phyloP scores from a whole-genome alignment of 2,329 filamentous ascomycete species.

The Cladophialophora bantiana region DNA sequence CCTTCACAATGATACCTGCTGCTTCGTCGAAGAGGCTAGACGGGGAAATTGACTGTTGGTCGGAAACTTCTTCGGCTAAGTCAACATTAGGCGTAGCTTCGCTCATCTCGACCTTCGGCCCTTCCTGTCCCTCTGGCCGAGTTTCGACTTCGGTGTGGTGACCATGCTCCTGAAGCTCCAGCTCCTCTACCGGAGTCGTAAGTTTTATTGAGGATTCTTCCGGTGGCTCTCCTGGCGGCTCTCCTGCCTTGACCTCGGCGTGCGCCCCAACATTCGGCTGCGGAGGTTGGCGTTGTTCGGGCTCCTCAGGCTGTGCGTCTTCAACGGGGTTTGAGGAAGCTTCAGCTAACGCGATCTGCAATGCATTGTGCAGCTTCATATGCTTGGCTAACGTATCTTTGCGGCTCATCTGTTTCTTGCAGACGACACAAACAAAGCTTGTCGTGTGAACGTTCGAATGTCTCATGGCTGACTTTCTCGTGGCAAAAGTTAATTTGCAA shows the following conservation, averaged over 20 bases:
- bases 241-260: not conserved
- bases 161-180: not conserved
- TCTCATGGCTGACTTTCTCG: slow-evolving; percentile 28
- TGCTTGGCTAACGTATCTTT: slow-evolving; percentile 30
- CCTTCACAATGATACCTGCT: slow-evolving; percentile 15
- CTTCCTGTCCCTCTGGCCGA: not conserved
- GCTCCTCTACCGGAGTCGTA: slow-evolving; percentile 10
- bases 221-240: not conserved
- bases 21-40: slow-evolving; percentile 26
- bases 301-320: not conserved
- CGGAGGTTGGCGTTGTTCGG: not conserved
- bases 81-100: slow-evolving; percentile 1
- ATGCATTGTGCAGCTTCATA: slow-evolving; percentile 25
- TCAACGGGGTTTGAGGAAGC: slow-evolving; percentile 2
- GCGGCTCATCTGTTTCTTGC: slow-evolving; percentile 28
- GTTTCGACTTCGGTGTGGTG: not conserved
- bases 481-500: slow-evolving; percentile 34
- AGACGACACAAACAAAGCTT: slow-evolving; percentile 31
- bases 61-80: slow-evolving; percentile 8
- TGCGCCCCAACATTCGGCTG: not conserved
- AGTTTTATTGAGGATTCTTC: slow-evolving; percentile 20
- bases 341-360: slow-evolving; percentile 25
- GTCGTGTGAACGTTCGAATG: slow-evolving; percentile 32
- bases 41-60: slow-evolving; percentile 13
- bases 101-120: slow-evolving; percentile 3